Base-by-base conservation (phyloP, 768 basidiomycete species). In the Mycena maculata region DNA sequence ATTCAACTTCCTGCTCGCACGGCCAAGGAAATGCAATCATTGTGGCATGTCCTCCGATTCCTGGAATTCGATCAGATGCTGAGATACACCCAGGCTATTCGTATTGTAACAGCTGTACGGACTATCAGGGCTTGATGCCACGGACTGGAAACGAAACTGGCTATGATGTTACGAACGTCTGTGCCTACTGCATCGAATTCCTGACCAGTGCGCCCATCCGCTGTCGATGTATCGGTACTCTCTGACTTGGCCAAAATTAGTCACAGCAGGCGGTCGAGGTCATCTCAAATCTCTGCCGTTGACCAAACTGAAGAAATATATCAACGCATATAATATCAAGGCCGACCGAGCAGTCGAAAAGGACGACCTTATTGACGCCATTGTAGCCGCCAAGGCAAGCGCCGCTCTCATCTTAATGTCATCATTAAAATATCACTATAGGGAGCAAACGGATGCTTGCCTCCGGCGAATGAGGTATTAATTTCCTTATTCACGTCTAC, bases 101-200 rank as follows among this genome's bases (percentile, higher is more conserved):
- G 7, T 94, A 92, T 73, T 94, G 93, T 73, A 83, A 87, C 39
- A 87, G 84, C 45, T 94, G 93, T 76, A 82, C 88, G 2, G 92
- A 93, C 73, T 93, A 86, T 75, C 90, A 90, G 73, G 93, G 91
- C 1, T 82, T 94, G 42, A 88, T 92, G 88, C 92, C 92, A n/a
- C 84, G 91, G 10, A 68, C 72, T 27, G 85, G 85, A 12, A 18
- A 25, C 12, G 84, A 81, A 33, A 75, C 82, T 15, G 92, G 92
- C 5, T 90, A 93, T 75, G 90, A 92, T 72, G 73, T 80, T 10
- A 84, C 87, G 67, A 78, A 82, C 28, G 93, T 94, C 36, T 94
- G 93, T 72, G 89, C 81, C 1, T 92, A 81, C 74, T 94, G 93
- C 76, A 88, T 92, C 56, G 92, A 93, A 59, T 82, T 85, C 70